Evolutionary conservation across 208 protist species (phyloP).

Genomic region (Leptomonas seymouri): DNA sequence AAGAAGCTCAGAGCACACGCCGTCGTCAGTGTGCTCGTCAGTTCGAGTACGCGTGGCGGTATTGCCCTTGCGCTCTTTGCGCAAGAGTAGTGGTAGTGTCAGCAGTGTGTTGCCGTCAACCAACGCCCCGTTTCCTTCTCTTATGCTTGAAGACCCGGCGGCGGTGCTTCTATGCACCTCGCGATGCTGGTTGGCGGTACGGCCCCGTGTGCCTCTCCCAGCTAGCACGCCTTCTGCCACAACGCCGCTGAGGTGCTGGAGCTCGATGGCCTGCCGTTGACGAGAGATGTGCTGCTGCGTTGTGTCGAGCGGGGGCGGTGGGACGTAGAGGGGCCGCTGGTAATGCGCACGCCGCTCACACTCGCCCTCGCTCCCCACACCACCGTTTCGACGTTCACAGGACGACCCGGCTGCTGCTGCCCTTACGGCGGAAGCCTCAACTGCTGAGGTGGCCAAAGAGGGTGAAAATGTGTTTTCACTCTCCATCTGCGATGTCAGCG

Average conservation of each 20-base stretch:
- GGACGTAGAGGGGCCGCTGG: slow-evolving; percentile 46
- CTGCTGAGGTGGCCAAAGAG: slow-evolving; percentile 13
- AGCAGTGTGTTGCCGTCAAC: background rate
- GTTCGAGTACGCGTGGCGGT: background rate
- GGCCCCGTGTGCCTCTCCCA: background rate
- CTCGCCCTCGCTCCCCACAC: slow-evolving; percentile 1
- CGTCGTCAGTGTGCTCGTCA: slow-evolving; percentile 31
- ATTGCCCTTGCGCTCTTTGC: background rate
- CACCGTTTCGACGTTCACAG: background rate
- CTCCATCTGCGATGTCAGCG: slow-evolving; percentile 52
- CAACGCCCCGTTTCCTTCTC: background rate
- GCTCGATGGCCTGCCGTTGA: slow-evolving; percentile 27
- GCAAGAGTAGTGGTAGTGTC: background rate
- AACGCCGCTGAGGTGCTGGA: slow-evolving; percentile 26
- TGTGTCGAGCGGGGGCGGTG: slow-evolving; percentile 36
- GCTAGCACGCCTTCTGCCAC: background rate
- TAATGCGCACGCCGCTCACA: slow-evolving; percentile 7
- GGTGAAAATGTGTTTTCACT: slow-evolving; percentile 25
- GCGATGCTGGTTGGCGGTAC: background rate
- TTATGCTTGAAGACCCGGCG: background rate
- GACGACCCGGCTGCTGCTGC: slow-evolving; percentile 13
- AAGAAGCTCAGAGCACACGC: slow-evolving; percentile 42
- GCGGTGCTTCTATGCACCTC: background rate
- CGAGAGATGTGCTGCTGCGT: slow-evolving; percentile 26
- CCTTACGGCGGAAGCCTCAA: too few species aligned